Evolutionary conservation across 768 basidiomycete genomes (phyloP).

Genomic region (Russula sp.): DNA sequence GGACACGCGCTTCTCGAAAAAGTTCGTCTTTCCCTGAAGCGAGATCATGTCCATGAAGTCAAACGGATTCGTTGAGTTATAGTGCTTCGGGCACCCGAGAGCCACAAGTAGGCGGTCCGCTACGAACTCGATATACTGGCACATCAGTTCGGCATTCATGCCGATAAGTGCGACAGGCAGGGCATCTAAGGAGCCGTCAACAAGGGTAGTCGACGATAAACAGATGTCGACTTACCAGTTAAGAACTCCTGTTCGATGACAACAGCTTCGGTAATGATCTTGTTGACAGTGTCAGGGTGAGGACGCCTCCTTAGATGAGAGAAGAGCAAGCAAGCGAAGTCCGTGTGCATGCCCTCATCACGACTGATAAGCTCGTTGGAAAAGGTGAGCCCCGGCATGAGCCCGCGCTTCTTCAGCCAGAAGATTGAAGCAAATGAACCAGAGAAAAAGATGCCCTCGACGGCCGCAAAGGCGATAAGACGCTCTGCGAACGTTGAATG

Average conservation of each 20-base stretch:
- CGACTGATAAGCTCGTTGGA: constrained; percentile 95
- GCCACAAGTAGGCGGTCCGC: constrained; percentile 83
- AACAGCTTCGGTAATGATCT: constrained; percentile 79
- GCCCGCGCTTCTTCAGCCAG: constrained; percentile 94
- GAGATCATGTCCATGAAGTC: constrained; percentile 97
- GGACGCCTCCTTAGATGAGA: constrained; percentile 74
- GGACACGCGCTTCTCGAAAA: constrained; percentile 93
- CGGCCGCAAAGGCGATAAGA: constrained; percentile 88
- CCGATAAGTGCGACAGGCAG: constrained; percentile 83
- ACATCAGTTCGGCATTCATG: constrained; percentile 89
- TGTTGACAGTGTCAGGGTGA: constrained; percentile 66
- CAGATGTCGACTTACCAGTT: constrained; percentile 46
- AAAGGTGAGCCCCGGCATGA: constrained; percentile 97
- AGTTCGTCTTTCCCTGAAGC: constrained; percentile 93
- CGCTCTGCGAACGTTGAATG: constrained; percentile 81
- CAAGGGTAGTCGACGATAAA: background rate
- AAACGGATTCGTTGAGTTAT: constrained; percentile 74
- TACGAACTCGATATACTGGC: constrained; percentile 87
- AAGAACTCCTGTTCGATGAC: constrained; percentile 83
- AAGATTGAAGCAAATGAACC: constrained; percentile 92
- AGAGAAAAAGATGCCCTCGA: constrained; percentile 96
- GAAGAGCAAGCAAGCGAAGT: constrained; percentile 90
- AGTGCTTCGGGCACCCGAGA: constrained; percentile 76
- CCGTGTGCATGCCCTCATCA: constrained; percentile 95
- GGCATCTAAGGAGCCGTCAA: constrained; percentile 49